These are phyloP conservation scores for Ophiorrhiza pumila DNA, from an alignment of 257 asterid genomes.

Conservation along the genomic window DNA sequence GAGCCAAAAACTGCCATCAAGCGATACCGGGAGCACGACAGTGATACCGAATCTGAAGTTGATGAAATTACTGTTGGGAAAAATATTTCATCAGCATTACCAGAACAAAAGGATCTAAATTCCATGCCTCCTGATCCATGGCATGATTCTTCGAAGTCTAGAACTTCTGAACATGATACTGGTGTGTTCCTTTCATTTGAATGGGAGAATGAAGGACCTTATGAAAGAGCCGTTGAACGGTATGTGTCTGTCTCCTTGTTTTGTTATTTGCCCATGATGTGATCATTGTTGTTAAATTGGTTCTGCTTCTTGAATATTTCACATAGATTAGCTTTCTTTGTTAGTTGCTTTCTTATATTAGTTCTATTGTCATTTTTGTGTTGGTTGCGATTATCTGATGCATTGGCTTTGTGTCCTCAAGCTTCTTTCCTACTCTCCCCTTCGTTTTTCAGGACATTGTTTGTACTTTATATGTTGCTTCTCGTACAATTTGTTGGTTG, in stretches of 20 bases:
- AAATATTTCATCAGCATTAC: constrained; percentile 38
- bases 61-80: constrained; percentile 60
- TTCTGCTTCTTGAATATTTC: not conserved
- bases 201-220: constrained; percentile 93
- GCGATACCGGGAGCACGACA: constrained; percentile 79
- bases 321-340: not conserved
- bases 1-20: constrained; percentile 56
- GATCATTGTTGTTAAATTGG: not conserved
- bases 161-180: constrained; percentile 48
- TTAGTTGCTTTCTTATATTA: not conserved
- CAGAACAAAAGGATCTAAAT: constrained; percentile 55
- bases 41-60: constrained; percentile 86
- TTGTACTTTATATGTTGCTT: not conserved
- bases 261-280: constrained; percentile 1
- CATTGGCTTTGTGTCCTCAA: not conserved
- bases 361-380: not conserved
- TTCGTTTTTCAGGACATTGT: not conserved
- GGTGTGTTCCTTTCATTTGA: constrained; percentile 85
- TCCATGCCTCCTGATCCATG: constrained; percentile 46
- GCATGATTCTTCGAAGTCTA: constrained; percentile 60
- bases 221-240: constrained; percentile 91
- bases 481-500: not conserved
- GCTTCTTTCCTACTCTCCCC: not conserved
- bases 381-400: not conserved
- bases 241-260: constrained; percentile 27